phyloP scores from a whole-genome alignment of 495 filamentous ascomycete species.

The Sporormia fimetaria region DNA sequence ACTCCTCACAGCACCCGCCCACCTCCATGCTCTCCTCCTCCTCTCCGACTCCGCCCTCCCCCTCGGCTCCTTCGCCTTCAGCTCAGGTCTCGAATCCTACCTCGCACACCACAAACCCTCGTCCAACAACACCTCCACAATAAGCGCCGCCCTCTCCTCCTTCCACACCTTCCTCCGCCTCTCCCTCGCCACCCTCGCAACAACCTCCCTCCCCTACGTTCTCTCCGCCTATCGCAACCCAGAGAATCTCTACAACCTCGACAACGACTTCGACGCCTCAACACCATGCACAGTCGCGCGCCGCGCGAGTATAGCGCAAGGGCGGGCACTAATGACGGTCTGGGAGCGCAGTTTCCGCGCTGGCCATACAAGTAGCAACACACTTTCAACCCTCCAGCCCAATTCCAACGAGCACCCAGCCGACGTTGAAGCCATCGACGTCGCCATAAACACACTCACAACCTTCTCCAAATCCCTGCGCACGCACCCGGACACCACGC shows the following conservation, averaged over 20 bases:
- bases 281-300: constrained; percentile 79
- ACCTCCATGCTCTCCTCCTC: constrained; percentile 69
- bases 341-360: constrained; percentile 71
- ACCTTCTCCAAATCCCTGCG: constrained; percentile 20
- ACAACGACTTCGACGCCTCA: constrained; percentile 77
- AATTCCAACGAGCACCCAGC: neutral
- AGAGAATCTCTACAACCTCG: constrained; percentile 44
- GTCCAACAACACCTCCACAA: no score
- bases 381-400: neutral
- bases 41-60: constrained; percentile 94
- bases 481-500: constrained; percentile 5
- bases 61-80: constrained; percentile 94
- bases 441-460: constrained; percentile 10
- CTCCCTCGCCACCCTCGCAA: constrained; percentile 66
- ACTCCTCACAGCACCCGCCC: no score
- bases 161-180: constrained; percentile 69
- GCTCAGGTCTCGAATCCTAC: constrained; percentile 85
- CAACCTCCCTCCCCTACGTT: constrained; percentile 74
- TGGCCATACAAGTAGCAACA: constrained; percentile 26
- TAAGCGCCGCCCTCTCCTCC: constrained; percentile 24
- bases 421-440: neutral
- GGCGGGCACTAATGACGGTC: constrained; percentile 72
- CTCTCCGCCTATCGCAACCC: constrained; percentile 63
- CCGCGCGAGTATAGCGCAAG: constrained; percentile 73
- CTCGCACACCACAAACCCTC: constrained; percentile 57